A percentile compares a stretch with the other conserved stretches of the same genome.
Conservation (phyloP, 176 grass and related monocot genomes). For the Luzula sylvatica region DNA sequence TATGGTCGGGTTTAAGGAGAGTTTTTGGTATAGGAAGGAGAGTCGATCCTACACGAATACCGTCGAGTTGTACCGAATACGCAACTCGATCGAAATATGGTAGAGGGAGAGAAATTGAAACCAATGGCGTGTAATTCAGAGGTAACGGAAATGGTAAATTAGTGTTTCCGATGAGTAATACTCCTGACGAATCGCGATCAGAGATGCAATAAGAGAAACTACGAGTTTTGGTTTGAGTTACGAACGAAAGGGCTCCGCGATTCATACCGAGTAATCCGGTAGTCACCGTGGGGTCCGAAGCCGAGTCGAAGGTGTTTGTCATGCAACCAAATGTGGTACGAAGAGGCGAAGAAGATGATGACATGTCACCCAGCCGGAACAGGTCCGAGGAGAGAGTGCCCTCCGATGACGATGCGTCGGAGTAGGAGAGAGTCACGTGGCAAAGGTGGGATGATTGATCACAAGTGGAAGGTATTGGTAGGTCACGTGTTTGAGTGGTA, state of each 20-base stretch:
- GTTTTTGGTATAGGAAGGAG: slow-evolving; percentile 50
- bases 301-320: slow-evolving; percentile 46
- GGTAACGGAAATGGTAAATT: slow-evolving; percentile 55
- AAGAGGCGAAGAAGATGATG: slow-evolving; percentile 23
- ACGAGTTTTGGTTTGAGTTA: slow-evolving; percentile 57
- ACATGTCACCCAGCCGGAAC: slow-evolving; percentile 42
- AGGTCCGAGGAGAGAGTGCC: slow-evolving; percentile 69
- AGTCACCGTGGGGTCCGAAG: slow-evolving; percentile 27
- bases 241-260: slow-evolving; percentile 70
- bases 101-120: slow-evolving; percentile 50
- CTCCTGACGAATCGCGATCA: slow-evolving; percentile 68
- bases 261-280: slow-evolving; percentile 91
- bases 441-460: slow-evolving; percentile 41
- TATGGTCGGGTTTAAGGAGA: slow-evolving; percentile 72
- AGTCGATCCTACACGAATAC: slow-evolving; percentile 59
- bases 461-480: slow-evolving; percentile 56
- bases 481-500: slow-evolving; percentile 35
- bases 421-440: slow-evolving; percentile 61
- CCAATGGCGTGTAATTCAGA: slow-evolving; percentile 87
- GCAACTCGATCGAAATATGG: slow-evolving; percentile 94
- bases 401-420: slow-evolving; percentile 74
- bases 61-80: slow-evolving; percentile 78
- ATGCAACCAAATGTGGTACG: slow-evolving; percentile 83
- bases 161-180: slow-evolving; percentile 78
- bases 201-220: slow-evolving; percentile 99